These are phyloP conservation scores for Peronospora farinosa DNA, from an alignment of 352 stramenopile genomes.

Conservation along the genomic window DNA sequence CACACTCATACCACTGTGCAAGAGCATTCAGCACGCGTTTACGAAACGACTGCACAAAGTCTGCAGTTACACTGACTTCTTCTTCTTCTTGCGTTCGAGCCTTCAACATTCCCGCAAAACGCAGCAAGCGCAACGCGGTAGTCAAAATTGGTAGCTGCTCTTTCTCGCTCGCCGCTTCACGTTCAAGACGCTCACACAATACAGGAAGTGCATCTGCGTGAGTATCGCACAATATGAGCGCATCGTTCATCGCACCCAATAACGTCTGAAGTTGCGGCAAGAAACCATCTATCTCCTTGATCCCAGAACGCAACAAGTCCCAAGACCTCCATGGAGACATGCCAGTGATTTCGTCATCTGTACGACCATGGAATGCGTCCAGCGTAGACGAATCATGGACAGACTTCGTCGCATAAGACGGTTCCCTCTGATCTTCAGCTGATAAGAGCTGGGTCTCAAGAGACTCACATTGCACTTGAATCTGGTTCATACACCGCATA, in stretches of 20 bases:
- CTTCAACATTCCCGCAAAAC: constrained; percentile 19
- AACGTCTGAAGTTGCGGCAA: constrained; percentile 39
- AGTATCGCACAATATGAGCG: constrained; percentile 31
- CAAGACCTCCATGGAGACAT: constrained; percentile 13
- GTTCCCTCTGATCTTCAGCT: constrained; percentile 14
- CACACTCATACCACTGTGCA: constrained; percentile 41
- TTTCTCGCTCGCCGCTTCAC: constrained; percentile 4
- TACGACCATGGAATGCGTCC: constrained; percentile 17
- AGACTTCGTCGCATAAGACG: neutral
- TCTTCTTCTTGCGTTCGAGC: constrained; percentile 11
- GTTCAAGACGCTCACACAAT: constrained; percentile 24
- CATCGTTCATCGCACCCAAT: constrained; percentile 22
- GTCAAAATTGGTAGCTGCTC: constrained; percentile 7
- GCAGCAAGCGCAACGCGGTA: constrained; percentile 21
- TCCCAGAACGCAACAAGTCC: constrained; percentile 9
- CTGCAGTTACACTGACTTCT: constrained; percentile 8
- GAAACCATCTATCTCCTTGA: constrained; percentile 35
- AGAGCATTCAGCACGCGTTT: constrained; percentile 34
- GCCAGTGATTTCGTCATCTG: constrained; percentile 9
- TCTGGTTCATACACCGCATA: constrained; percentile 1
- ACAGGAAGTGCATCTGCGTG: constrained; percentile 28
- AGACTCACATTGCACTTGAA: constrained; percentile 12
- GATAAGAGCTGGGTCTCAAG: constrained; percentile 21
- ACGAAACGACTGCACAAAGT: constrained; percentile 27
- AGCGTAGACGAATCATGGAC: neutral